Conservation (phyloP, 2,329 filamentous ascomycete species). For the Penicillium hordei region DNA sequence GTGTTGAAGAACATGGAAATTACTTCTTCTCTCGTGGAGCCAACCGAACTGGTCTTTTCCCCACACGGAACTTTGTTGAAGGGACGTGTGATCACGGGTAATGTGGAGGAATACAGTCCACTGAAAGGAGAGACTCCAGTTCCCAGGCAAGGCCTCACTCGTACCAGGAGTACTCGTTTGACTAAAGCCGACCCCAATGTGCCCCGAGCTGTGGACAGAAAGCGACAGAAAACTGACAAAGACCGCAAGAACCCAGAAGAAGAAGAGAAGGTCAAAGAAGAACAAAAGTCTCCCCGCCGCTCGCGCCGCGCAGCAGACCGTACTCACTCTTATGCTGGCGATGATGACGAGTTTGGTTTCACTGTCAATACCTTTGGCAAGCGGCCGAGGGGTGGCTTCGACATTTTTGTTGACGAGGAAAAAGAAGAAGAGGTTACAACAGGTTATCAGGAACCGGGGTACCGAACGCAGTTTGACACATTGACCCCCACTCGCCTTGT, state of each 20-base stretch:
- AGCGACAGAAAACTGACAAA: slow-evolving; percentile 23
- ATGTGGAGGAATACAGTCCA: slow-evolving; percentile 49
- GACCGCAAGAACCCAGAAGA: slow-evolving; percentile 10
- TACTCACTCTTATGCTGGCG: slow-evolving; percentile 24
- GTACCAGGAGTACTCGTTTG: slow-evolving; percentile 32
- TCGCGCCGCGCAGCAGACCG: slow-evolving; percentile 20
- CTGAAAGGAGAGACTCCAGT: slow-evolving; percentile 48
- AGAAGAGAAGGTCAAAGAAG: slow-evolving; percentile 17
- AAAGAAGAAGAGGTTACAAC: background rate
- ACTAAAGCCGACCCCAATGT: slow-evolving; percentile 36
- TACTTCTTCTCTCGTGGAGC: slow-evolving; percentile 46
- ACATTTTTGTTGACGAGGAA: slow-evolving; percentile 41
- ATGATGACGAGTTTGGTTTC: slow-evolving; percentile 37
- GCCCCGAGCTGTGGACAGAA: slow-evolving; percentile 29
- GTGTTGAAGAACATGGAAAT: slow-evolving; percentile 49
- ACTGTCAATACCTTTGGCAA: slow-evolving; percentile 32
- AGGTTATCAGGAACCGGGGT: slow-evolving; percentile 9
- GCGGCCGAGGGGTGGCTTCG: slow-evolving; percentile 32
- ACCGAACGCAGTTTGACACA: slow-evolving; percentile 10
- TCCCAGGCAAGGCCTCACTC: slow-evolving; percentile 36
- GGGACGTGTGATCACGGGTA: slow-evolving; percentile 49
- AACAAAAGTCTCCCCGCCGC: slow-evolving; percentile 20
- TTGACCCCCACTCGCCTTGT: slow-evolving; percentile 25
- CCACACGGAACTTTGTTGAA: slow-evolving; percentile 45
- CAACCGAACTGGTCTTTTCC: slow-evolving; percentile 50